These are phyloP conservation scores for Aspergillus ruber DNA, from an alignment of 2,329 filamentous ascomycete genomes.

Conservation along the genomic window DNA sequence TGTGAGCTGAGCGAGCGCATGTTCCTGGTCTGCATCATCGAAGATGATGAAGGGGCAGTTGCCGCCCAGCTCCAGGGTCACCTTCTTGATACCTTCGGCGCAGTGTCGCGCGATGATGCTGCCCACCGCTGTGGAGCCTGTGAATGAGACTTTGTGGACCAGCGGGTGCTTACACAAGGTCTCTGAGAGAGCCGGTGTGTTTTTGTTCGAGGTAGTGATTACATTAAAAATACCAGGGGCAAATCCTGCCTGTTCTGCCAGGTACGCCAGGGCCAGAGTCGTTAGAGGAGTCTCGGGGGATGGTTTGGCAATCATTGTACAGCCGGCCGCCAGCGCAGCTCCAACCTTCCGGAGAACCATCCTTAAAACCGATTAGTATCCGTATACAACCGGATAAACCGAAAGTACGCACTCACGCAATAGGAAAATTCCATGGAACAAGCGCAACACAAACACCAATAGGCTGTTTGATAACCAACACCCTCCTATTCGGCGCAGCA, in stretches of 20 bases:
- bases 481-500: slow-evolving; percentile 55
- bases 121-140: slow-evolving; percentile 54
- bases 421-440: slow-evolving; percentile 68
- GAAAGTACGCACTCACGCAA: slow-evolving; percentile 34
- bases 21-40: slow-evolving; percentile 56
- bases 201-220: slow-evolving; percentile 46
- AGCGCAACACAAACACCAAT: slow-evolving; percentile 62
- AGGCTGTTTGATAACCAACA: slow-evolving; percentile 69
- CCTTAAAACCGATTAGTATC: no score
- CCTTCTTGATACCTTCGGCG: slow-evolving; percentile 56
- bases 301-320: slow-evolving; percentile 69
- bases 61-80: slow-evolving; percentile 59
- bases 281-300: slow-evolving; percentile 61
- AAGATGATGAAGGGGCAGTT: slow-evolving; percentile 62
- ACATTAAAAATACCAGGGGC: slow-evolving; percentile 56
- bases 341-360: slow-evolving; percentile 63
- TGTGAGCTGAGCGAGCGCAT: slow-evolving; percentile 35
- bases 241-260: slow-evolving; percentile 52
- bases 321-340: slow-evolving; percentile 64
- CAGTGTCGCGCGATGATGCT: slow-evolving; percentile 58
- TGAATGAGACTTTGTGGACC: slow-evolving; percentile 57
- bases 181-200: slow-evolving; percentile 34
- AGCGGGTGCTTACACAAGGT: slow-evolving; percentile 52
- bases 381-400: no score
- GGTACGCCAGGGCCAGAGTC: slow-evolving; percentile 46